Evolutionary conservation across 2,329 filamentous ascomycete species (phyloP).

Genomic region (Nothomitra cinnamomea): DNA sequence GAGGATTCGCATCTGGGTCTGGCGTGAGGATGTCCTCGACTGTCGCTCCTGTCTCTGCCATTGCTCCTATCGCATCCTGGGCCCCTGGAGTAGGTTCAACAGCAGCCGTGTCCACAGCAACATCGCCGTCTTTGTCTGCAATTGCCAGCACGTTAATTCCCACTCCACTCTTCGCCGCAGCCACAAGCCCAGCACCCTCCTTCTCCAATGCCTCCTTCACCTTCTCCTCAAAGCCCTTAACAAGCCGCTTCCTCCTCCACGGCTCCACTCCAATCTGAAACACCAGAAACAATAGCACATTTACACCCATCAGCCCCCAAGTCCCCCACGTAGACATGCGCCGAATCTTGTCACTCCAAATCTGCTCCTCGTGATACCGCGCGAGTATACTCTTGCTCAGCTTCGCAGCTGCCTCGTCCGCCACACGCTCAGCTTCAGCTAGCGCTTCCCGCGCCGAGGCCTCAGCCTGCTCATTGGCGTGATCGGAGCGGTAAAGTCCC

Average conservation of each 20-base stretch:
- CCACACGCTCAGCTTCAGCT: slow-evolving; percentile 56
- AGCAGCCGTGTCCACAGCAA: neutral
- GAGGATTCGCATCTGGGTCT: neutral
- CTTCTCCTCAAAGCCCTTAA: slow-evolving; percentile 67
- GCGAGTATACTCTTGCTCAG: slow-evolving; percentile 72
- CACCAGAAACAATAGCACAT: slow-evolving; percentile 73
- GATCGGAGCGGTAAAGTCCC: slow-evolving; percentile 75
- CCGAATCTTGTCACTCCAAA: slow-evolving; percentile 95
- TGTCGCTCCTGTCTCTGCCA: too few species aligned
- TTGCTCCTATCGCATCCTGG: neutral
- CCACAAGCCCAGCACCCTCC: slow-evolving; percentile 35
- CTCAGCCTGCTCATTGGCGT: slow-evolving; percentile 80
- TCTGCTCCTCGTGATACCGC: slow-evolving; percentile 96
- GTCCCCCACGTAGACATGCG: slow-evolving; percentile 97
- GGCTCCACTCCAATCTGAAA: slow-evolving; percentile 85
- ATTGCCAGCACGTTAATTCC: slow-evolving; percentile 4
- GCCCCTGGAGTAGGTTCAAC: neutral
- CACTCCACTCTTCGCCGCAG: neutral
- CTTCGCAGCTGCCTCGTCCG: slow-evolving; percentile 58
- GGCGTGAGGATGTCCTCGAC: too few species aligned
- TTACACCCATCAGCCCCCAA: slow-evolving; percentile 94
- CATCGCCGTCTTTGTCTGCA: neutral
- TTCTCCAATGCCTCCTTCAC: slow-evolving; percentile 54
- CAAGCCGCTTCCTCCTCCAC: slow-evolving; percentile 67
- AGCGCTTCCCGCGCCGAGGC: slow-evolving; percentile 53